Base-by-base conservation (phyloP, 352 stramenopile genomes). In the Phytophthora boehmeriae region DNA sequence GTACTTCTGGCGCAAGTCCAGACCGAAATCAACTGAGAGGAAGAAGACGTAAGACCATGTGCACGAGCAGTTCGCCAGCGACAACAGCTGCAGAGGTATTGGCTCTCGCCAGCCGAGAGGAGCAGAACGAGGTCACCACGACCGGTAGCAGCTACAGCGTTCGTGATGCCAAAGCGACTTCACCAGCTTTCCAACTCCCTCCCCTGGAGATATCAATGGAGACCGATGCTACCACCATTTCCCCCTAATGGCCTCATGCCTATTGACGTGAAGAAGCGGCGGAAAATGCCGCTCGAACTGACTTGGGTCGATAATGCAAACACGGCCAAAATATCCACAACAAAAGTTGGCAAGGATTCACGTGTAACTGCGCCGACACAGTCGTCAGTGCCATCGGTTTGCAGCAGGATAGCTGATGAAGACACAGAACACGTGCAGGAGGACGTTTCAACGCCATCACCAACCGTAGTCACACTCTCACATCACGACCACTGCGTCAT, bases 41-140 rank as follows among this genome's bases (percentile, higher is more conserved):
- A n/a, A 59, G 35, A 27, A 65, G 64, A 44, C 64, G 55, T 14
- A 64, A 65, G 47, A 62, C 55, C 2, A 42, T 59, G 55, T 65
- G 62, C 43, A 57, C 45, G 0, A 53, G 20, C 10, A 62, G 8
- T 32, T 16, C 25, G 25, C n/a, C 45, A 28, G 39, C 27, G 1
- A 57, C 30, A 38, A 77, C 68, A 51, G 68, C 59, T 22, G 64
- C 60, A 2, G 60, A 74, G 17, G 68, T 73, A 17, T 41, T 74
- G 32, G 64, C 68, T 23, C 59, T 66, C 30, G 64, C 25, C 10
- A 62, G 17, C 14, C 39, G 41, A n/a, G 54, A 61, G 10, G 13
- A 54, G 38, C 25, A 16, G 22, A 27, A 11, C 16, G 25, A 53
- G 6, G 6, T 30, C 17, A 43, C 22, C 5, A 13, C 34, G 22